A percentile compares a stretch with the other conserved stretches of the same genome.
phyloP scores from a whole-genome alignment of 345 rosid genomes.

The Adansonia digitata region DNA sequence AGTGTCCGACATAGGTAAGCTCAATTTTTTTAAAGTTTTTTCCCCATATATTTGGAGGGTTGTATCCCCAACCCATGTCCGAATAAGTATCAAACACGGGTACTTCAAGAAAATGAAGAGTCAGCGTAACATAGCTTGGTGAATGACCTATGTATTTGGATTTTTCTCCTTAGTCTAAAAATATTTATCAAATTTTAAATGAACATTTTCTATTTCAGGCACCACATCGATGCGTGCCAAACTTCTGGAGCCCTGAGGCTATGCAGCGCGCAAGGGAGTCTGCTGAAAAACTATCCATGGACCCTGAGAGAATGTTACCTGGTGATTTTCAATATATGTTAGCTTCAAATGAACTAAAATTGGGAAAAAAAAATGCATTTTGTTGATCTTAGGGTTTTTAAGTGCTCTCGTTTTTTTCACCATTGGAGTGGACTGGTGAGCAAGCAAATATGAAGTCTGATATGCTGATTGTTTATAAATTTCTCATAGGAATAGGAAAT shows the following conservation, averaged over 20 bases:
- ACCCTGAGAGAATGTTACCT: not conserved
- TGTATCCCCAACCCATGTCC: too few relatives aligned
- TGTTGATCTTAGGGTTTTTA: not conserved
- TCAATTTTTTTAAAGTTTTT: too few relatives aligned
- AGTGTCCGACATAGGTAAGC: too few relatives aligned
- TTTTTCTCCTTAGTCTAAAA: too few relatives aligned
- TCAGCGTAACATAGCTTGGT: too few relatives aligned
- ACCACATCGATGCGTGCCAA: not conserved
- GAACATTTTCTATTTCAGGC: constrained; percentile 4
- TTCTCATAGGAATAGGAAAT: not conserved
- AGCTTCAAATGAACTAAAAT: not conserved
- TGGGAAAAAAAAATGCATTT: not conserved
- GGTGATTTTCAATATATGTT: not conserved
- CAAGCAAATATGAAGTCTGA: not conserved
- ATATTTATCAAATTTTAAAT: not conserved
- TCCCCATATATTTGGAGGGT: too few relatives aligned
- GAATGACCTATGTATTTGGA: too few relatives aligned
- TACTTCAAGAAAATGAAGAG: too few relatives aligned
- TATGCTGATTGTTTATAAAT: not conserved
- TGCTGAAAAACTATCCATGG: not conserved
- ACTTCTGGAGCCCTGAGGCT: not conserved
- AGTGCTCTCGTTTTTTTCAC: not conserved
- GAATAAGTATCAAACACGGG: too few relatives aligned
- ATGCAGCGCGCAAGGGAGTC: not conserved
- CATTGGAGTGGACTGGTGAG: not conserved